Conservation (phyloP, 208 protist species). For the Herpetomonas tarakana region DNA sequence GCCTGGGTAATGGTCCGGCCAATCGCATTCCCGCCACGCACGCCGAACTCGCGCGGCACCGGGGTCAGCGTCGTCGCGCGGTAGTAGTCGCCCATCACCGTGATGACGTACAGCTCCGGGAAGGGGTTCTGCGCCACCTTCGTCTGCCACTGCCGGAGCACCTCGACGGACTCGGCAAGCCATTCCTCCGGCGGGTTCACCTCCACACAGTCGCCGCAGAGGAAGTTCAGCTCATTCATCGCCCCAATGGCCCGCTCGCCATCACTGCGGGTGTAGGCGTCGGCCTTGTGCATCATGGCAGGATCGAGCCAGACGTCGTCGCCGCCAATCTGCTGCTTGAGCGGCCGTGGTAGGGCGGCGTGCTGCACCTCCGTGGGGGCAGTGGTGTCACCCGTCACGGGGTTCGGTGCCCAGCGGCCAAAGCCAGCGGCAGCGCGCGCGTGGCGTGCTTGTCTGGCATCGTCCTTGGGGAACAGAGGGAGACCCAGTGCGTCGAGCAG, state of each 20-base stretch:
- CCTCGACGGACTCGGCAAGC: slow-evolving; percentile 41
- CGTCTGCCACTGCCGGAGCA: slow-evolving; percentile 58
- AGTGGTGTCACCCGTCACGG: slow-evolving; percentile 15
- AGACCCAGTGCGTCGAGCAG: slow-evolving; percentile 62
- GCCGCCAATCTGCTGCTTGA: slow-evolving; percentile 70
- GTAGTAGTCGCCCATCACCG: slow-evolving; percentile 57
- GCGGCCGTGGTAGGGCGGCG: slow-evolving; percentile 56
- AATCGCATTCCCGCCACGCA: slow-evolving; percentile 67
- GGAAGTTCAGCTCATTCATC: slow-evolving; percentile 49
- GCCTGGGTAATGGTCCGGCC: slow-evolving; percentile 47
- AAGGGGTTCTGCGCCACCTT: slow-evolving; percentile 54
- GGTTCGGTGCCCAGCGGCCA: slow-evolving; percentile 73
- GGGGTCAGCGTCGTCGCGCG: slow-evolving; percentile 73
- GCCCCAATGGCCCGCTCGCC: slow-evolving; percentile 55
- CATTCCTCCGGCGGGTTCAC: slow-evolving; percentile 53
- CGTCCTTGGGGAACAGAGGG: slow-evolving; percentile 55
- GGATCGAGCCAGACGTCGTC: slow-evolving; percentile 69
- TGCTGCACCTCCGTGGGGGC: slow-evolving; percentile 22
- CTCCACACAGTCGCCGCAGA: slow-evolving; percentile 50
- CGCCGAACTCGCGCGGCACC: slow-evolving; percentile 50
- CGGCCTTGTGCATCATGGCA: slow-evolving; percentile 10
- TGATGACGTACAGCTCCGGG: slow-evolving; percentile 70
- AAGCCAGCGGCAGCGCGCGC: slow-evolving; percentile 46
- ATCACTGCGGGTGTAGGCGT: slow-evolving; percentile 31
- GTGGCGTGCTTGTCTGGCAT: slow-evolving; percentile 49